Percentiles rank a stretch among this genome's conserved stretches.
phyloP scores from a whole-genome alignment of 192 early-diverging fungal species.

The Geranomyces michiganensis region DNA sequence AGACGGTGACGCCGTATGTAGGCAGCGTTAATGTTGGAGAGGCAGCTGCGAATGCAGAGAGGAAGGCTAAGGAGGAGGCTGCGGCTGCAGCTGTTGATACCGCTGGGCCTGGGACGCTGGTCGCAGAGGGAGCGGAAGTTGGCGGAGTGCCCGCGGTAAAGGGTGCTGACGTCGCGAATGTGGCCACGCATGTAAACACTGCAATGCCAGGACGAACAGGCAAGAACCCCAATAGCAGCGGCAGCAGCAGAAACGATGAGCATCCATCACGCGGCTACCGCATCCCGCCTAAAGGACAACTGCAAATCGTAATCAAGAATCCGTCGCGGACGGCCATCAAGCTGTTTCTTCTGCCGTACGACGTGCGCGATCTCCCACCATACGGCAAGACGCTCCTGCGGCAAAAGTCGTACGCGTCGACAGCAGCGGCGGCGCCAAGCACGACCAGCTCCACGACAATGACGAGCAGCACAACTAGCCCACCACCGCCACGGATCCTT shows the following conservation, averaged over 20 bases:
- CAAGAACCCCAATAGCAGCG: neutral
- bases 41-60: neutral
- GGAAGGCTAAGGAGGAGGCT: conserved; percentile 9
- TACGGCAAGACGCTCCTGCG: conserved; percentile 76
- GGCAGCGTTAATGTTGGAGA: conserved; percentile 68
- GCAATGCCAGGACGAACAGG: no score
- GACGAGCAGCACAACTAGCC: neutral
- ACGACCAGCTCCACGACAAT: neutral
- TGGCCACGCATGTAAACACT: no score
- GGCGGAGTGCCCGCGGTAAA: neutral
- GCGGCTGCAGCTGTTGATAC: neutral
- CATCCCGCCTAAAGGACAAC: conserved; percentile 70
- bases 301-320: conserved; percentile 83
- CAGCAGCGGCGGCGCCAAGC: neutral
- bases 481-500: conserved; percentile 38
- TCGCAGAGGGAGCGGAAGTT: neutral
- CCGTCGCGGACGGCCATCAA: conserved; percentile 76
- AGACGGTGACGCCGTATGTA: conserved; percentile 71
- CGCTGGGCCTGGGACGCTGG: neutral
- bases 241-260: neutral
- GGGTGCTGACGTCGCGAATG: neutral
- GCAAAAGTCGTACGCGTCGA: conserved; percentile 70
- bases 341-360: conserved; percentile 78
- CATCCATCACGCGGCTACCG: conserved; percentile 59
- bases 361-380: conserved; percentile 74